Conservation (phyloP, 106 monocot genomes). For the Agapanthus africanus region DNA sequence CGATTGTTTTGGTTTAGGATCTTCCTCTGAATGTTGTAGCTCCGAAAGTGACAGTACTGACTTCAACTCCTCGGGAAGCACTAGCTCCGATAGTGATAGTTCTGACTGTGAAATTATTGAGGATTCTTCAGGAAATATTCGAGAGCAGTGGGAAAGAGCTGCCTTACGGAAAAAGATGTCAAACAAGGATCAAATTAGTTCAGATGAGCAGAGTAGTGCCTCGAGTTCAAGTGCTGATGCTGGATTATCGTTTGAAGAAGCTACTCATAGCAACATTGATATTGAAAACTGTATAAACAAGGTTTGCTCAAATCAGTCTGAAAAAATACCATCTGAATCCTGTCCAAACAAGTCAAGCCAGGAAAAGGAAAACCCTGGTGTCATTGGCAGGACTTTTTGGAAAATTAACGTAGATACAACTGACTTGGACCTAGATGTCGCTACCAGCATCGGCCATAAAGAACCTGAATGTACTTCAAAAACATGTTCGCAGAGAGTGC, state of each 20-base stretch:
- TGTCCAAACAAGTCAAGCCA: conserved; percentile 6
- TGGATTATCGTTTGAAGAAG: conserved; percentile 11
- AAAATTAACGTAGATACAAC: background rate
- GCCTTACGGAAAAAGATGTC: conserved; percentile 31
- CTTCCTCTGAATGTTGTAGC: conserved; percentile 13
- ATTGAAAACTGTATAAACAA: conserved; percentile 4
- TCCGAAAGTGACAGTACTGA: conserved; percentile 23
- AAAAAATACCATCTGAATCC: conserved; percentile 6
- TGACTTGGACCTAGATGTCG: conserved; percentile 6
- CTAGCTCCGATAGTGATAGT: conserved; percentile 28
- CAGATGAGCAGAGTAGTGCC: conserved; percentile 18
- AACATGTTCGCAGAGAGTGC: conserved; percentile 6
- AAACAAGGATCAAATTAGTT: conserved; percentile 10
- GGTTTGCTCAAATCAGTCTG: background rate
- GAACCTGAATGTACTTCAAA: conserved; percentile 15
- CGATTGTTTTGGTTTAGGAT: conserved; percentile 42
- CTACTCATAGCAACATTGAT: conserved; percentile 3
- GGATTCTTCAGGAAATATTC: conserved; percentile 54
- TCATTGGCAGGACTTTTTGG: conserved; percentile 4
- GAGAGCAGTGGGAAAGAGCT: conserved; percentile 87
- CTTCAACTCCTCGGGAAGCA: conserved; percentile 7
- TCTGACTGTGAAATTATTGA: conserved; percentile 91
- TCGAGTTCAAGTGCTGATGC: conserved; percentile 27
- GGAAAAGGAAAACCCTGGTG: conserved; percentile 11
- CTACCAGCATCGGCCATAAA: conserved; percentile 8